These are phyloP conservation scores for Penicillium sp. DNA, from an alignment of 2,329 filamentous ascomycete species.

Conservation along the genomic window DNA sequence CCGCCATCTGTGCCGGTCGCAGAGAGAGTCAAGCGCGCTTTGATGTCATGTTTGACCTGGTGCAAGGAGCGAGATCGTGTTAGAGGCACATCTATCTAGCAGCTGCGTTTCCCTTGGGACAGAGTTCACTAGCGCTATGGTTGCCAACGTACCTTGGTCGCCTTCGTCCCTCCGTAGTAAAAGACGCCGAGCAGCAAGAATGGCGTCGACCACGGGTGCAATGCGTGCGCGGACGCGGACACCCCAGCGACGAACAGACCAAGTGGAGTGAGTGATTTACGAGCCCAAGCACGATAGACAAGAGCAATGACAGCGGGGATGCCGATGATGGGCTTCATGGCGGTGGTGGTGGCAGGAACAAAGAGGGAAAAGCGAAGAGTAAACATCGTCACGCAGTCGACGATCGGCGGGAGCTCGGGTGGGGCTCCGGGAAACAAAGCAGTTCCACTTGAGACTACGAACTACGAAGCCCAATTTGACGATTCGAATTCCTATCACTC, in stretches of 20 bases:
- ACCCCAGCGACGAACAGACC: slow-evolving; percentile 69
- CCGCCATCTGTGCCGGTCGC: slow-evolving; percentile 68
- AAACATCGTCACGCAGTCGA: slow-evolving; percentile 2
- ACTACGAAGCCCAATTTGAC: too few relatives aligned
- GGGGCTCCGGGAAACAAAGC: too few relatives aligned
- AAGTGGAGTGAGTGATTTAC: slow-evolving; percentile 72
- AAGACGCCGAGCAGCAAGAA: slow-evolving; percentile 80
- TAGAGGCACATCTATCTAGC: too few relatives aligned
- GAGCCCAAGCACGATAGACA: slow-evolving; percentile 65
- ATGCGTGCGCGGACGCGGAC: slow-evolving; percentile 75
- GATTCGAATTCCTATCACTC: too few relatives aligned
- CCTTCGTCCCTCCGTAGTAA: slow-evolving; percentile 78
- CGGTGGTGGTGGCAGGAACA: too few relatives aligned
- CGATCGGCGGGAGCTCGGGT: slow-evolving; percentile 15
- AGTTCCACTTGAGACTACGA: too few relatives aligned
- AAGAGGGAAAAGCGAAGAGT: too few relatives aligned
- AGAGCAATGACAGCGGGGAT: slow-evolving; percentile 55
- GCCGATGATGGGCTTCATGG: slow-evolving; percentile 46
- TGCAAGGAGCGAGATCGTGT: slow-evolving; percentile 2
- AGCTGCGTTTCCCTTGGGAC: too few relatives aligned
- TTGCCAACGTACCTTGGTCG: slow-evolving; percentile 67
- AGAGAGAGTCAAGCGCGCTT: slow-evolving; percentile 75
- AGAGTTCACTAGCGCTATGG: too few relatives aligned
- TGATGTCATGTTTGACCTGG: slow-evolving; percentile 82
- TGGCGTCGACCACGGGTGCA: slow-evolving; percentile 94